phyloP scores from a whole-genome alignment of 1,284 basidiomycete species.

The Boletus smithii region DNA sequence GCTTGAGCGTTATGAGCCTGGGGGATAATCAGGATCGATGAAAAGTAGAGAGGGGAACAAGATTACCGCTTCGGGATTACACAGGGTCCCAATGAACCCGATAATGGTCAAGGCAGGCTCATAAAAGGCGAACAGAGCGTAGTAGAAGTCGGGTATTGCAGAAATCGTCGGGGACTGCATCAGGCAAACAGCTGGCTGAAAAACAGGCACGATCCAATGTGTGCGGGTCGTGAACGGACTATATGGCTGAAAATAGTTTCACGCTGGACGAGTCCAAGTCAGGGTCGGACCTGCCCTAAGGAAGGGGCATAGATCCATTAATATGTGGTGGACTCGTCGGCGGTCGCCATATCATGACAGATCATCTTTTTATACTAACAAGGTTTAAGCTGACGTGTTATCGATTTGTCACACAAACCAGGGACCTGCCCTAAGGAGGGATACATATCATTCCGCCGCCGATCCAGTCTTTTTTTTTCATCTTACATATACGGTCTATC shows the following conservation, averaged over 20 bases:
- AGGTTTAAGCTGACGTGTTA: no score
- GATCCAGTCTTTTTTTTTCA: conserved; percentile 27
- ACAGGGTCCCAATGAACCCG: conserved; percentile 63
- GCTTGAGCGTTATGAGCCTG: conserved; percentile 72
- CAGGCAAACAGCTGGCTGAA: conserved; percentile 10
- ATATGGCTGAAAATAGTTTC: no score
- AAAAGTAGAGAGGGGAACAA: conserved; percentile 6
- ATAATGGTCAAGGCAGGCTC: conserved; percentile 64
- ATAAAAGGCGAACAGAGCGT: conserved; percentile 65
- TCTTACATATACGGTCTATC: conserved; percentile 61
- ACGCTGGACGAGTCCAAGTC: not conserved
- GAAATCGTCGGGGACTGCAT: conserved; percentile 45
- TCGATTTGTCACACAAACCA: no score
- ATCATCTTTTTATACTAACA: no score
- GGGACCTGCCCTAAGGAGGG: no score
- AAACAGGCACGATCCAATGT: conserved; percentile 1
- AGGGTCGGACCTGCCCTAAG: conserved; percentile 41
- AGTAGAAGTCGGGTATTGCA: conserved; percentile 69
- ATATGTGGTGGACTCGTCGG: no score
- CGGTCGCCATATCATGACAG: no score
- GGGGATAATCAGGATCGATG: conserved; percentile 8
- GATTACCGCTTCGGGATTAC: conserved; percentile 60
- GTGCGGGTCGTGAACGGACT: conserved; percentile 2
- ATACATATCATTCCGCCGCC: no score
- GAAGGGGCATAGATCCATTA: no score